Percentiles rank a stretch among this genome's conserved stretches.
Conservation (phyloP, 2,329 filamentous ascomycete species). For the Huntiella savannae region DNA sequence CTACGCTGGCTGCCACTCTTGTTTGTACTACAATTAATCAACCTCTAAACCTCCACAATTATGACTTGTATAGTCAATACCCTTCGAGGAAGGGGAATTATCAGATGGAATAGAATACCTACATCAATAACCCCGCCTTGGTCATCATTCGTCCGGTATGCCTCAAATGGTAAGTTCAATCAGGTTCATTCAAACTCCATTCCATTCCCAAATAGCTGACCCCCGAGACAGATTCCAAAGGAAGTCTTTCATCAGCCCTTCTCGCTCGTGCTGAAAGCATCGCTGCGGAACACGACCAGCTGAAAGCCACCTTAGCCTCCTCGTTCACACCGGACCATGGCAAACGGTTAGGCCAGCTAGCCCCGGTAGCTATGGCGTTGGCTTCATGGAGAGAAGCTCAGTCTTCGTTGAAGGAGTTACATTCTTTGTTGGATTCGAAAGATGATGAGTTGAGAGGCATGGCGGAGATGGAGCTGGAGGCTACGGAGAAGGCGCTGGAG, state of each 20-base stretch:
- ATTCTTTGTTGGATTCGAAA: constrained; percentile 27
- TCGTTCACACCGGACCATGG: constrained; percentile 38
- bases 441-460: constrained; percentile 58
- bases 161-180: no score
- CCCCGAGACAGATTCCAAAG: neutral
- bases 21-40: no score
- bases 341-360: constrained; percentile 42
- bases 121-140: no score
- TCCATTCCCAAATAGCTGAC: no score
- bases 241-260: constrained; percentile 31
- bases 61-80: no score
- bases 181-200: no score
- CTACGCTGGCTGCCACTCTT: neutral
- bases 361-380: constrained; percentile 36
- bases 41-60: no score
- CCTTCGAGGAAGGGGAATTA: no score
- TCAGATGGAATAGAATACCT: no score
- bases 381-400: constrained; percentile 38
- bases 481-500: constrained; percentile 42
- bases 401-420: constrained; percentile 34
- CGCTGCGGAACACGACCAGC: constrained; percentile 34
- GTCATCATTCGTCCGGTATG: no score
- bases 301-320: constrained; percentile 31
- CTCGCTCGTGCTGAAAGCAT: constrained; percentile 40
- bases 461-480: constrained; percentile 61